These are phyloP conservation scores for Ceratobasidium sp. DNA, from an alignment of 1,284 basidiomycete genomes.

Conservation along the genomic window DNA sequence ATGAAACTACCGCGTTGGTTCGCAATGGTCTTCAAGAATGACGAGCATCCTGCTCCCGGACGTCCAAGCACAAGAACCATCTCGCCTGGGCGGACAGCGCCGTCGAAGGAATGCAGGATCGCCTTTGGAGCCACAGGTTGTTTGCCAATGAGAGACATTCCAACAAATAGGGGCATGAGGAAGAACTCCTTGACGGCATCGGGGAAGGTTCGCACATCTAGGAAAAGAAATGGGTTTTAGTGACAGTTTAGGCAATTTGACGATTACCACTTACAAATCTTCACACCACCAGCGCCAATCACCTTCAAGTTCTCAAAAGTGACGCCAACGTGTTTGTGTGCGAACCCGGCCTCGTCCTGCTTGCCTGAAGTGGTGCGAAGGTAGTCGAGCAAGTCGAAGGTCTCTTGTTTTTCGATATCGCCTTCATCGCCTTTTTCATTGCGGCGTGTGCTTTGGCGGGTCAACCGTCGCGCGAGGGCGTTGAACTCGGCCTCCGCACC, in stretches of 20 bases:
- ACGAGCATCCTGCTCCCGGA: slow-evolving; percentile 64
- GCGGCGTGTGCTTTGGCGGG: slow-evolving; percentile 6
- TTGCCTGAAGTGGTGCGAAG: slow-evolving; percentile 8
- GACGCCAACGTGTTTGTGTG: slow-evolving; percentile 85
- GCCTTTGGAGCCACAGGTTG: slow-evolving; percentile 24
- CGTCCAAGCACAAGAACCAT: slow-evolving; percentile 67
- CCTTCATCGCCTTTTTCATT: not conserved
- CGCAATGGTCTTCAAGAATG: slow-evolving; percentile 65
- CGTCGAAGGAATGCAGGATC: slow-evolving; percentile 49
- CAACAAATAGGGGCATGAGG: slow-evolving; percentile 57
- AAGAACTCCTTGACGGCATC: slow-evolving; percentile 71
- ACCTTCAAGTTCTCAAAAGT: slow-evolving; percentile 81
- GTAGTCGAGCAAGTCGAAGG: slow-evolving; percentile 21
- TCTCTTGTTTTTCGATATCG: slow-evolving; percentile 23
- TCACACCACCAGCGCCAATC: slow-evolving; percentile 24
- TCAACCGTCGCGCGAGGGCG: not conserved
- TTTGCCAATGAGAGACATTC: not conserved
- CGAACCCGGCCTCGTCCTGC: slow-evolving; percentile 73
- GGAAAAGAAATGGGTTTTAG: slow-evolving; percentile 49
- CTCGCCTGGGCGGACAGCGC: slow-evolving; percentile 57
- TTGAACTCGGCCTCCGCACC: slow-evolving; percentile 2
- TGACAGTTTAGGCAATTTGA: slow-evolving; percentile 34
- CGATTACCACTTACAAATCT: slow-evolving; percentile 56
- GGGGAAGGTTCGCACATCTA: slow-evolving; percentile 60
- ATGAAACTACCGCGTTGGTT: slow-evolving; percentile 62